These are phyloP conservation scores for Fraxinus cuspidata DNA, from an alignment of 257 asterid genomes.

Conservation along the genomic window DNA sequence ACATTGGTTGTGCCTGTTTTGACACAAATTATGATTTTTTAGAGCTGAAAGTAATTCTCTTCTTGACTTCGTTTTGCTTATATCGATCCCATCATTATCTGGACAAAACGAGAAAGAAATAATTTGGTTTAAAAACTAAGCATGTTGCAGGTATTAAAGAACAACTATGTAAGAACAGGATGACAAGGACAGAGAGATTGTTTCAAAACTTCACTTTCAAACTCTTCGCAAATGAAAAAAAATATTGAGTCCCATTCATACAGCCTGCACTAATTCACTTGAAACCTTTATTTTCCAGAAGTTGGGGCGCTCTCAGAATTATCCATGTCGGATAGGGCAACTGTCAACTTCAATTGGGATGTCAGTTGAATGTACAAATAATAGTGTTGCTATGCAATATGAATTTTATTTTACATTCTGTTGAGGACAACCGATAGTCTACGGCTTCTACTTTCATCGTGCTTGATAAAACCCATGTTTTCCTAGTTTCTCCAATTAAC, in stretches of 20 bases:
- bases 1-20: slow-evolving; percentile 51
- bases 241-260: neutral
- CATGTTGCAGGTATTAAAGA: neutral
- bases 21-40: slow-evolving; percentile 36
- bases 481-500: no score
- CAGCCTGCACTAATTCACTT: neutral
- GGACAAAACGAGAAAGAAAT: slow-evolving; percentile 20
- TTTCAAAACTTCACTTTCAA: neutral
- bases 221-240: neutral
- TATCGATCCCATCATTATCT: slow-evolving; percentile 66
- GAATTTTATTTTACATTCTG: neutral
- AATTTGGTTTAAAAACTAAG: neutral
- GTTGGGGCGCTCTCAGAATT: neutral
- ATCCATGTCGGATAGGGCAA: neutral
- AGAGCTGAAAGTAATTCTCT: slow-evolving; percentile 42
- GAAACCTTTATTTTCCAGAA: neutral
- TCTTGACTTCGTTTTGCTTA: slow-evolving; percentile 45
- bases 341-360: no score
- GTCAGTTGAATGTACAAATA: neutral
- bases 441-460: neutral
- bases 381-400: neutral
- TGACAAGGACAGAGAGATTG: neutral
- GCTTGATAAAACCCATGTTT: neutral
- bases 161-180: neutral
- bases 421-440: neutral